Base-by-base conservation (phyloP, 352 stramenopile genomes). In the Elongisporangium undulatum region DNA sequence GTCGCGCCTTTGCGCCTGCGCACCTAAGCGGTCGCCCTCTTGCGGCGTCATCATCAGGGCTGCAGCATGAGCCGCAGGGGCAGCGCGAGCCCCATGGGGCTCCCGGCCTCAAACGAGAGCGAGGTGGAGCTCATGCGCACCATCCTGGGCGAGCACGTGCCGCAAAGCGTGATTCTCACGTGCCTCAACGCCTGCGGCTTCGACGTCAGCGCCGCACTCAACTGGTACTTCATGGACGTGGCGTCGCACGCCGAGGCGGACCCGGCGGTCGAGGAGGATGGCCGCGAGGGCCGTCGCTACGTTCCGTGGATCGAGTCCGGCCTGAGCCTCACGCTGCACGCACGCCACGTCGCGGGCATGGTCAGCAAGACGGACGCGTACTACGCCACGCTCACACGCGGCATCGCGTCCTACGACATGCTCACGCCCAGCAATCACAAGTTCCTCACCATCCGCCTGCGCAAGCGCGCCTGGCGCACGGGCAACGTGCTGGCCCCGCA, bases 71-170 rank as follows among this genome's bases (percentile, higher is more conserved):
- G n/a, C 21, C 2, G n/a, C 45, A 50, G n/a, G 15, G 17, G 49
- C 49, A 53, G 49, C 20, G n/a, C 49, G 56, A 61, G 29, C 55
- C 45, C 54, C n/a, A 45, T 23, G 3, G 48, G n/a, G 16, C 26
- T 23, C 1, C n/a, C 22, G 29, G n/a, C 61, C 51, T 64, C 74
- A 34, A 74, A 77, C 60, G 79, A 80, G 61, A 83, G 68, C 65
- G 86, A 95, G 56, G 66, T 95, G 53, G 86, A 95, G 50, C 74
- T 95, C 54, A 95, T 95, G 81, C 86, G 84, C 58, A 94, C 84
- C 56, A 95, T 95, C 59, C 72, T 95, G 22, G 86, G 86, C 38
- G 86, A 95, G 58, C 79, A 94, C 56, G 86, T 95, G 57, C 84
- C 86, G 21, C 82, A 92, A 63, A 90, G 75, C 61, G 82, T 94